phyloP scores from a whole-genome alignment of 169 alveolate genomes.

The Plasmodium reichenowi region DNA sequence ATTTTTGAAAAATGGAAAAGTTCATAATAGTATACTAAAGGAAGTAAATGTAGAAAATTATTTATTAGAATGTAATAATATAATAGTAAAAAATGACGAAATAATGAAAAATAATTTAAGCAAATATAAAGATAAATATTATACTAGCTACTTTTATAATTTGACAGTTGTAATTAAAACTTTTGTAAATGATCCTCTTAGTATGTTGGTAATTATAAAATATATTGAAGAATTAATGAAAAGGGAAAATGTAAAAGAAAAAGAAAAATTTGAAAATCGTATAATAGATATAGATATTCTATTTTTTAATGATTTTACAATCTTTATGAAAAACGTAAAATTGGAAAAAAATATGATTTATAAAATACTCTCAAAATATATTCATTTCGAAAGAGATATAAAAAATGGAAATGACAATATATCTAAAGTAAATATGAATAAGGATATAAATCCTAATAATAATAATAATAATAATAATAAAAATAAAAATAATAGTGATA shows the following conservation, averaged over 20 bases:
- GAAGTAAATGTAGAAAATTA: slow-evolving; percentile 20
- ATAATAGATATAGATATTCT: slow-evolving; percentile 52
- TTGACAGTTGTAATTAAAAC: slow-evolving; percentile 31
- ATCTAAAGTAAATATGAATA: no score
- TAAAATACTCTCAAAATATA: slow-evolving; percentile 21
- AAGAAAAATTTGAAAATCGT: slow-evolving; percentile 57
- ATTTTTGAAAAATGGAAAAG: slow-evolving; percentile 44
- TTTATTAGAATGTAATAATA: slow-evolving; percentile 19
- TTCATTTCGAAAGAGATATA: not conserved
- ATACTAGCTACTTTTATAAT: slow-evolving; percentile 57
- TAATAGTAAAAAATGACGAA: slow-evolving; percentile 45
- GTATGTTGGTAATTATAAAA: slow-evolving; percentile 46
- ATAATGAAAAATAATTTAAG: slow-evolving; percentile 45
- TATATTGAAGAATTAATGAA: slow-evolving; percentile 56
- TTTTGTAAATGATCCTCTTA: slow-evolving; percentile 50
- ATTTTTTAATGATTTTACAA: slow-evolving; percentile 60
- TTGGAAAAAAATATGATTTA: slow-evolving; percentile 17
- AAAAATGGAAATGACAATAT: not conserved
- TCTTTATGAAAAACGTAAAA: slow-evolving; percentile 14
- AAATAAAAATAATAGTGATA: no score
- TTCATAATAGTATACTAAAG: slow-evolving; percentile 19
- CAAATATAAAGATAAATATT: slow-evolving; percentile 35
- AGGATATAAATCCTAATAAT: no score
- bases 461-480: no score
- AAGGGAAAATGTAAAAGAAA: slow-evolving; percentile 29